Percentiles rank a stretch among this genome's conserved stretches.
Conservation (phyloP, 179 eudicot genomes). For the Pouteria campechiana region DNA sequence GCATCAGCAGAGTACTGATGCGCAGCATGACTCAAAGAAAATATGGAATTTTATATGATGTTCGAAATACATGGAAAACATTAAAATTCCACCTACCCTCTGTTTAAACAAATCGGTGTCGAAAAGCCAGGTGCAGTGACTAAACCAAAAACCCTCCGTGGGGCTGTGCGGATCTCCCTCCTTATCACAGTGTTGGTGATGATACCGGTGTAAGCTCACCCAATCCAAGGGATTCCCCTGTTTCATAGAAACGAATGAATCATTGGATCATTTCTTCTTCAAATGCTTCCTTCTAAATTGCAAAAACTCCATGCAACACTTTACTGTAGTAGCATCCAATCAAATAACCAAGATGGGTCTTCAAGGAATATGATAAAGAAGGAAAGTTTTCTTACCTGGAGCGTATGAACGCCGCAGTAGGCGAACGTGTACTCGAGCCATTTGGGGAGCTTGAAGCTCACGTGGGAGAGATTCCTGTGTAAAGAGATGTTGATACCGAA, state of each 20-base stretch:
- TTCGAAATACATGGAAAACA: too few species aligned
- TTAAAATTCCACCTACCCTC: too few species aligned
- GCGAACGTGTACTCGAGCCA: constrained; percentile 87
- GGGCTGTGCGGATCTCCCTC: constrained; percentile 86
- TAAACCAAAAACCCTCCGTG: constrained; percentile 73
- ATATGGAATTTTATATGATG: too few species aligned
- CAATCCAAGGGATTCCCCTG: constrained; percentile 79
- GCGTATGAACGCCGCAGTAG: constrained; percentile 63
- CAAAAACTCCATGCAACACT: too few species aligned
- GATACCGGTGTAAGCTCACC: constrained; percentile 87
- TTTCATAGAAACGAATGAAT: neutral
- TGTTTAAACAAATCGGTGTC: constrained; percentile 28
- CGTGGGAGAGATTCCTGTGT: constrained; percentile 70
- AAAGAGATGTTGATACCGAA: constrained; percentile 68
- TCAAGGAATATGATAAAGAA: neutral
- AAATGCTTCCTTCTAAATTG: too few species aligned
- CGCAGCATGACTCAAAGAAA: too few species aligned
- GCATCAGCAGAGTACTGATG: too few species aligned
- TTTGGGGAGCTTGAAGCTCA: constrained; percentile 75
- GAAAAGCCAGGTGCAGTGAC: constrained; percentile 76
- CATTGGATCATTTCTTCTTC: too few species aligned
- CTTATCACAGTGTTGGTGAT: constrained; percentile 63
- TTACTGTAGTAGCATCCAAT: too few species aligned
- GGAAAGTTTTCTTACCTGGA: constrained; percentile 49
- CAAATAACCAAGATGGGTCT: neutral